Base-by-base conservation (phyloP, 1,284 basidiomycete genomes). In the Cryptococcus deneoformans region DNA sequence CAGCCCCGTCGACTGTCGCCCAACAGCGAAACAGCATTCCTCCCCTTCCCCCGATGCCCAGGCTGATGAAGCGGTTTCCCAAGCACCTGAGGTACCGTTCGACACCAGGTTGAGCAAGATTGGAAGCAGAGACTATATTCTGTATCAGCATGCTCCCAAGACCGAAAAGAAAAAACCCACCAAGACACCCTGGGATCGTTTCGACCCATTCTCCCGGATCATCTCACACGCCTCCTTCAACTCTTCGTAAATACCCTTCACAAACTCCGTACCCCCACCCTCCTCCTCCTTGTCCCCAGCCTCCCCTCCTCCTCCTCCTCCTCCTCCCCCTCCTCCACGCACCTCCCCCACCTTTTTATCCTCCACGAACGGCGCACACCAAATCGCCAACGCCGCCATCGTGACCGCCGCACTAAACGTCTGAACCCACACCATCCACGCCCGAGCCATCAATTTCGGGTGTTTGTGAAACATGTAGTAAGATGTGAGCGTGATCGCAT, bases 1-100 rank as follows among this genome's bases (percentile, higher is more conserved):
- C 16, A 42, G 16, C 16, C 11, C 40, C 59, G 29, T 69, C 67
- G n/a, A 74, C 70, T 68, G 65, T 7, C 74, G 11, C 74, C 74
- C 9, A 76, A 62, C 1, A 76, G 60, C 5, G 70, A 52, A 69
- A 76, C 11, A 76, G 58, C 71, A 75, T 75, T 76, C 70, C 54
- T 74, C 72, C 11, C 64, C 65, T 47, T 72, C 64, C 7, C 52
- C 52, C 10, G 63, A 64, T 34, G 67, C 52, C 5, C 53, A 47
- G 12, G 51, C 60, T 5, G 57, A 56, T 4, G 57, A 39, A 4
- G 6, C 14, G 62, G 59, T 45, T 63, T 55, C n/a, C 69, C 64
- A 36, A 69, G 42, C 34, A 70, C 53, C 14, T 69, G 66, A 6
- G 73, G 49, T 72, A 71, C 16, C 73, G 43, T 61, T 63, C 1